Conservation (phyloP, 2,329 filamentous ascomycete species). For the Eutypa lata region DNA sequence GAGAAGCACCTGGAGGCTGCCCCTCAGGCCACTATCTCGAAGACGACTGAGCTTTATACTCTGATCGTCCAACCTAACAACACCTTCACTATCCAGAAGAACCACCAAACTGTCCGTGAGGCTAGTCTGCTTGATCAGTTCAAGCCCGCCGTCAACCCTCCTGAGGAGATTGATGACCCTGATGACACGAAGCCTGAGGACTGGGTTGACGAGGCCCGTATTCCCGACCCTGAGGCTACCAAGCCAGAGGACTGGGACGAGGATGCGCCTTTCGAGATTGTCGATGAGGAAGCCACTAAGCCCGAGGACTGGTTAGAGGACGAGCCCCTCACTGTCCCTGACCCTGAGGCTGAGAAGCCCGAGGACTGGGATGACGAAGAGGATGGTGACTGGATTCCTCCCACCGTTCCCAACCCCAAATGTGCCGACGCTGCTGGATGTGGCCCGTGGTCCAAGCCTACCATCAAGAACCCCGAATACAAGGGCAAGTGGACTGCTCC, state of each 20-base stretch:
- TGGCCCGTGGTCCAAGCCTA: conserved; percentile 85
- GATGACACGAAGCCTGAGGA: conserved; percentile 91
- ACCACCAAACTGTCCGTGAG: conserved; percentile 83
- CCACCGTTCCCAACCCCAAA: conserved; percentile 92
- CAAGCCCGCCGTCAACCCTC: conserved; percentile 86
- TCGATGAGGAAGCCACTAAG: conserved; percentile 86
- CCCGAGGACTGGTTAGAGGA: conserved; percentile 96
- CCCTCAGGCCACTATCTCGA: conserved; percentile 82
- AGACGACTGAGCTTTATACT: conserved; percentile 93
- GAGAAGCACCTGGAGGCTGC: conserved; percentile 94
- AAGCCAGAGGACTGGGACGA: conserved; percentile 99
- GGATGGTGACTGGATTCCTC: conserved; percentile 94
- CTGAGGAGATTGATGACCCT: conserved; percentile 89
- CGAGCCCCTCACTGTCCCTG: conserved; percentile 77
- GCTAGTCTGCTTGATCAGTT: conserved; percentile 95
- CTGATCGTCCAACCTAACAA: conserved; percentile 96
- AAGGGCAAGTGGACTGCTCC: conserved; percentile 98
- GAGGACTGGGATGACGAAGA: conserved; percentile 99
- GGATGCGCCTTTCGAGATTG: conserved; percentile 93
- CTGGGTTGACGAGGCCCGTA: conserved; percentile 93
- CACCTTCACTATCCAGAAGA: conserved; percentile 88
- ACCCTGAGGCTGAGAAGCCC: conserved; percentile 95
- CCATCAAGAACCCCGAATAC: conserved; percentile 93
- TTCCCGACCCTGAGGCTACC: conserved; percentile 84
- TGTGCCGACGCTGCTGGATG: conserved; percentile 91